Conservation (phyloP, 345 rosid species). For the Lenwebbia sp. region DNA sequence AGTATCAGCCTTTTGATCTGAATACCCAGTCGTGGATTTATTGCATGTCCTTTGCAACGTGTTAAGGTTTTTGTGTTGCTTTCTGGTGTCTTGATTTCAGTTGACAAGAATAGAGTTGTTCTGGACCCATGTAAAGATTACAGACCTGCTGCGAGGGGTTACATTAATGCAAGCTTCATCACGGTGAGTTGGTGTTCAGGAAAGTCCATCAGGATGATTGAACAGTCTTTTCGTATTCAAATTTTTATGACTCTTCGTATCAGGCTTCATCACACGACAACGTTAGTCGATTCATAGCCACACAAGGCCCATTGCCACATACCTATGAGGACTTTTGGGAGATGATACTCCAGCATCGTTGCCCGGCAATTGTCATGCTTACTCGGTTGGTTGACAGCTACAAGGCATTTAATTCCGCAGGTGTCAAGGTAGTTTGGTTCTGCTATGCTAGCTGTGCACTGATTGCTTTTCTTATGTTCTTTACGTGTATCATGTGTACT, state of each 20-base stretch:
- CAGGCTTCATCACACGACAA: conserved; percentile 56
- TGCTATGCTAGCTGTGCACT: not conserved
- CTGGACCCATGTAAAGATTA: conserved; percentile 56
- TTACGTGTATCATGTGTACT: not conserved
- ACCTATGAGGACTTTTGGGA: conserved; percentile 95
- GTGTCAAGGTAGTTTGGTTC: not conserved
- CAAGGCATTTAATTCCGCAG: conserved; percentile 25
- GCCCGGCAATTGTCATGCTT: conserved; percentile 81
- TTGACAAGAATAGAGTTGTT: conserved; percentile 66
- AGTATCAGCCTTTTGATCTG: not conserved
- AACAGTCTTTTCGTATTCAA: not conserved
- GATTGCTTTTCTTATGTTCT: not conserved
- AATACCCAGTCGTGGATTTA: not conserved
- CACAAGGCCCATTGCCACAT: conserved; percentile 75
- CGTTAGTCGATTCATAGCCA: conserved; percentile 72
- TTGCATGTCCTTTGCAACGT: not conserved
- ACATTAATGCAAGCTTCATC: conserved; percentile 80
- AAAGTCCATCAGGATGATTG: not conserved
- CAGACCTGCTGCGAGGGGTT: conserved; percentile 55
- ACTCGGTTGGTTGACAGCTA: conserved; percentile 70
- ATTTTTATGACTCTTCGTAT: not conserved
- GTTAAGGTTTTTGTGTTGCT: not conserved
- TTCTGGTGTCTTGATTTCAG: conserved; percentile 20
- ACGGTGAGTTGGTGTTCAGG: conserved; percentile 23
- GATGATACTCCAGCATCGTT: conserved; percentile 71